Evolutionary conservation across 352 stramenopile genomes (phyloP).

Genomic region (Globisporangium middletonii): DNA sequence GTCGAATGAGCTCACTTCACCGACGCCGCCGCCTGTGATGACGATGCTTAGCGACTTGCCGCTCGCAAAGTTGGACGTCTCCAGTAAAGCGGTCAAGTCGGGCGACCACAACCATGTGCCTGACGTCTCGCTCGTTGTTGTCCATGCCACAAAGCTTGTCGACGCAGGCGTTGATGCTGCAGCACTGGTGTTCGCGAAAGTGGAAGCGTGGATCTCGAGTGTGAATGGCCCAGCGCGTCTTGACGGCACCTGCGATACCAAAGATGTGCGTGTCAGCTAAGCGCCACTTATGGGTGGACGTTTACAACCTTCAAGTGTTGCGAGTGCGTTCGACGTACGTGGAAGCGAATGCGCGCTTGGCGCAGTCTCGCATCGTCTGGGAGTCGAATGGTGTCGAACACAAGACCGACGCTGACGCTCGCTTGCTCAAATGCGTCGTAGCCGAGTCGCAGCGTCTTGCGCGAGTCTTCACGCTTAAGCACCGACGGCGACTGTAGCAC

Average conservation of each 20-base stretch:
- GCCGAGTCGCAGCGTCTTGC: conserved; percentile 21
- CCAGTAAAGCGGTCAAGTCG: conserved; percentile 21
- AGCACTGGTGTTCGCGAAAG: neutral
- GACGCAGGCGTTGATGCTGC: conserved; percentile 15
- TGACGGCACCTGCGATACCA: conserved; percentile 15
- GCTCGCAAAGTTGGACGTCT: neutral
- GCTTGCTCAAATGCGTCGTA: conserved; percentile 23
- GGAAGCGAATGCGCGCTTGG: conserved; percentile 25
- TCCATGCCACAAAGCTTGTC: conserved; percentile 24
- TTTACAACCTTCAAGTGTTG: neutral
- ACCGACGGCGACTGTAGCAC: neutral
- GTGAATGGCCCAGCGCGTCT: conserved; percentile 35
- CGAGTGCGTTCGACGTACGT: conserved; percentile 8
- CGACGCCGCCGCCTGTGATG: conserved; percentile 38
- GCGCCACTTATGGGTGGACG: neutral
- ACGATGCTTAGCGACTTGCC: conserved; percentile 13
- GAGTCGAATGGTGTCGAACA: conserved; percentile 13
- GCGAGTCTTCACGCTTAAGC: conserved; percentile 8
- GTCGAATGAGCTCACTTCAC: conserved; percentile 45
- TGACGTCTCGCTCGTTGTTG: conserved; percentile 14
- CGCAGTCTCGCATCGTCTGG: conserved; percentile 24
- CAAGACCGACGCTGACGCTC: conserved; percentile 17
- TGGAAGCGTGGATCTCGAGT: conserved; percentile 29
- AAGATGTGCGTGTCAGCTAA: neutral
- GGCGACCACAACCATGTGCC: conserved; percentile 25